Conservation (phyloP, 495 filamentous ascomycete genomes). For the Aspergillus taichungensis region DNA sequence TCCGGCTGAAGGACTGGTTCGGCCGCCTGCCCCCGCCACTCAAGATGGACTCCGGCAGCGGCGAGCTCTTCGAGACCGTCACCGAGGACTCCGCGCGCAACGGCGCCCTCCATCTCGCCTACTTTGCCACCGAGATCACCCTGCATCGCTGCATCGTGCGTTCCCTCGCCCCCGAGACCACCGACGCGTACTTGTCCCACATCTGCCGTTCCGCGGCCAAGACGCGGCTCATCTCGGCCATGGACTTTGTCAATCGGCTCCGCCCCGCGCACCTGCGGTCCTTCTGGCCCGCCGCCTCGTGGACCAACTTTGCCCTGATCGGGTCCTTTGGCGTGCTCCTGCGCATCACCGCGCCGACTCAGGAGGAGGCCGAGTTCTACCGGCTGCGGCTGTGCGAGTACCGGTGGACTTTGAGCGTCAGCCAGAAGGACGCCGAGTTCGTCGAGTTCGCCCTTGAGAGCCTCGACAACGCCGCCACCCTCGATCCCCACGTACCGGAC, state of each 20-base stretch:
- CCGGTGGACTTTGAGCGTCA: constrained; percentile 85
- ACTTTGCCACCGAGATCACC: constrained; percentile 54
- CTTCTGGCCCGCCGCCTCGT: constrained; percentile 47
- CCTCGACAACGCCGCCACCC: constrained; percentile 35
- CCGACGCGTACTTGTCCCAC: constrained; percentile 60
- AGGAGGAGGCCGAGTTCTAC: constrained; percentile 96
- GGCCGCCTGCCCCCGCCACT: constrained; percentile 41
- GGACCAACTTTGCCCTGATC: constrained; percentile 47
- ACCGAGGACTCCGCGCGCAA: constrained; percentile 34
- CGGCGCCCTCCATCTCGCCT: constrained; percentile 51
- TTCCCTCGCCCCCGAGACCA: constrained; percentile 34
- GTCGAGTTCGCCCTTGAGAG: constrained; percentile 42
- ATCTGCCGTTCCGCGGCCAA: constrained; percentile 85
- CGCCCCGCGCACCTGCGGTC: constrained; percentile 44
- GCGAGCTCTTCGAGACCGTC: constrained; percentile 33
- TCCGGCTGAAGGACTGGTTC: constrained; percentile 53
- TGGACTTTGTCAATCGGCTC: constrained; percentile 51
- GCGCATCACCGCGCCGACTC: constrained; percentile 74
- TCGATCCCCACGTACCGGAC: constrained; percentile 39
- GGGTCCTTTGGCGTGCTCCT: constrained; percentile 57
- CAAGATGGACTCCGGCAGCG: constrained; percentile 42
- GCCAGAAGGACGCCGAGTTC: constrained; percentile 70
- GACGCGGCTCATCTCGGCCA: constrained; percentile 47
- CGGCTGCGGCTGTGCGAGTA: constrained; percentile 77
- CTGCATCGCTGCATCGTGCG: constrained; percentile 53